phyloP scores from a whole-genome alignment of 2,329 filamentous ascomycete genomes.

The Aspergillus sp. region DNA sequence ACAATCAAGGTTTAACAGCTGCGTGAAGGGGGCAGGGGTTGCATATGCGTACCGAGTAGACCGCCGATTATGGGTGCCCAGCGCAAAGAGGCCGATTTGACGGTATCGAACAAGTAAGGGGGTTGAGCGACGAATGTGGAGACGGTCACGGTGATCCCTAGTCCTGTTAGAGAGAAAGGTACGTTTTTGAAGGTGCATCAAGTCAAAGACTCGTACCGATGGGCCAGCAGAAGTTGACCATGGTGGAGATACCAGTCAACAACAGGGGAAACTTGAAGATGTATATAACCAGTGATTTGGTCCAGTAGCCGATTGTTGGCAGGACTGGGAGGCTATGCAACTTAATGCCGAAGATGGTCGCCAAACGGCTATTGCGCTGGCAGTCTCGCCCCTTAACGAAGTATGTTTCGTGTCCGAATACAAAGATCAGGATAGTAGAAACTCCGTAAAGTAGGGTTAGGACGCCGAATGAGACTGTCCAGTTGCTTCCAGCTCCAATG shows the following conservation, averaged over 20 bases:
- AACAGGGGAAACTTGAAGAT: constrained; percentile 34
- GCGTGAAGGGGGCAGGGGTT: background rate
- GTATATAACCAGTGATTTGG: constrained; percentile 23
- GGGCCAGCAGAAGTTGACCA: constrained; percentile 40
- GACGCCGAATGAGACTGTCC: constrained; percentile 35
- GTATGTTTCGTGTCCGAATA: constrained; percentile 37
- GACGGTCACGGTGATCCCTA: constrained; percentile 37
- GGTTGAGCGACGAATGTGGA: constrained; percentile 32
- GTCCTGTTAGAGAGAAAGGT: background rate
- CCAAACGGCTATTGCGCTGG: constrained; percentile 16
- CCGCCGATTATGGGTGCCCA: constrained; percentile 38
- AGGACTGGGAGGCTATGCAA: constrained; percentile 30
- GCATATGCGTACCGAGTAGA: constrained; percentile 23
- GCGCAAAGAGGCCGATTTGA: constrained; percentile 37
- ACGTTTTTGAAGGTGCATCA: background rate
- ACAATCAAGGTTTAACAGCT: background rate
- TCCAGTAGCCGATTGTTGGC: constrained; percentile 25
- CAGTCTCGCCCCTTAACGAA: constrained; percentile 19
- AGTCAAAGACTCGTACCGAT: constrained; percentile 24
- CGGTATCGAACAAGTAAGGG: constrained; percentile 36
- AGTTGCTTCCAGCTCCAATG: constrained; percentile 32
- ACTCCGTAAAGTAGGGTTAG: constrained; percentile 37
- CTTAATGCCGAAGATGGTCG: constrained; percentile 32
- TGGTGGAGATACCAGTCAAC: constrained; percentile 31
- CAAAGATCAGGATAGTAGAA: constrained; percentile 33